phyloP scores from a whole-genome alignment of 2,329 filamentous ascomycete genomes.

The Arachnomyces sp. region DNA sequence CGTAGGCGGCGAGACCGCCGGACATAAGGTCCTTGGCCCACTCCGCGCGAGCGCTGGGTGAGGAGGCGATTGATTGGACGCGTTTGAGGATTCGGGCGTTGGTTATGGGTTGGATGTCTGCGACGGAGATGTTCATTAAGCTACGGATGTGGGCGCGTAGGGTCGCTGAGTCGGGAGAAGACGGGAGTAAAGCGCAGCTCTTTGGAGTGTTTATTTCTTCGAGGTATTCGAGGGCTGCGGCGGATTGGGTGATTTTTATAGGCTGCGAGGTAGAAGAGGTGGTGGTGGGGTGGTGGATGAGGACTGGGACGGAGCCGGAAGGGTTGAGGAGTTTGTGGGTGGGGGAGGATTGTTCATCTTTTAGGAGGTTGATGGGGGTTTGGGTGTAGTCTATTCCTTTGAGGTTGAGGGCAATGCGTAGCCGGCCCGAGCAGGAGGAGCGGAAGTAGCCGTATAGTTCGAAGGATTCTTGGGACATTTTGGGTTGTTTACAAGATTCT shows the following conservation, averaged over 20 bases:
- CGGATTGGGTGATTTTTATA: slow-evolving; percentile 43
- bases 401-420: slow-evolving; percentile 52
- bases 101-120: slow-evolving; percentile 54
- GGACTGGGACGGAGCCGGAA: slow-evolving; percentile 47
- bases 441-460: slow-evolving; percentile 53
- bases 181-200: slow-evolving; percentile 39
- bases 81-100: slow-evolving; percentile 48
- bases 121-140: slow-evolving; percentile 46
- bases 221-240: slow-evolving; percentile 55
- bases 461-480: slow-evolving; percentile 8
- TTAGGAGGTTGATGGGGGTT: slow-evolving; percentile 46
- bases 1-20: slow-evolving; percentile 50
- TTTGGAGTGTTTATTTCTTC: slow-evolving; percentile 44
- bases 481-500: slow-evolving; percentile 4
- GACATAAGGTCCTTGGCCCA: slow-evolving; percentile 48
- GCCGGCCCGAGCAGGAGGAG: slow-evolving; percentile 54
- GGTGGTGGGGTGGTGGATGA: slow-evolving; percentile 27
- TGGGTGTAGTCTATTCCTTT: slow-evolving; percentile 45
- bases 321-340: slow-evolving; percentile 46
- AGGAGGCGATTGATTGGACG: slow-evolving; percentile 38
- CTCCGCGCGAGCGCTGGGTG: slow-evolving; percentile 20
- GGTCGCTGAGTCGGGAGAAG: slow-evolving; percentile 21
- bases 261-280: not conserved
- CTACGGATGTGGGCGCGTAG: slow-evolving; percentile 45
- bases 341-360: slow-evolving; percentile 42